phyloP scores from a whole-genome alignment of 768 basidiomycete genomes.

The Termitomyces sp. region DNA sequence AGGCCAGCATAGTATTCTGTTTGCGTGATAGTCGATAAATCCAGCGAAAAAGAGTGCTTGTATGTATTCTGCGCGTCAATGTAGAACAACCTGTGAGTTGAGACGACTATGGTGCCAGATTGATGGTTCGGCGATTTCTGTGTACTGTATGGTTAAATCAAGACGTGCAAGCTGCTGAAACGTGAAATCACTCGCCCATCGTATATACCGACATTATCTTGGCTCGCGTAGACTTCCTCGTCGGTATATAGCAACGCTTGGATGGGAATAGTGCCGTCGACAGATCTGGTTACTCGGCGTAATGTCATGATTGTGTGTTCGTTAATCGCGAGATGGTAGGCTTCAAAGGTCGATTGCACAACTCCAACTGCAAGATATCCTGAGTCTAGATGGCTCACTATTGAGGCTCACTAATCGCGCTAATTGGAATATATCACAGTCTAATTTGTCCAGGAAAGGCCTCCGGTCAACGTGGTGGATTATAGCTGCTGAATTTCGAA shows the following conservation, averaged over 20 bases:
- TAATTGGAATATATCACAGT: background rate
- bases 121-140: slow-evolving; percentile 84
- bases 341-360: background rate
- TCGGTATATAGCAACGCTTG: slow-evolving; percentile 74
- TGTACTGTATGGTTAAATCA: slow-evolving; percentile 40
- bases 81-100: slow-evolving; percentile 85
- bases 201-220: slow-evolving; percentile 85
- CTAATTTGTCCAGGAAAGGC: background rate
- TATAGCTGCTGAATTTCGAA: background rate
- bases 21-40: slow-evolving; percentile 58
- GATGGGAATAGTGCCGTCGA: slow-evolving; percentile 79
- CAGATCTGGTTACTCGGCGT: slow-evolving; percentile 45
- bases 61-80: slow-evolving; percentile 47
- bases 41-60: slow-evolving; percentile 62
- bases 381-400: background rate
- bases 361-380: background rate
- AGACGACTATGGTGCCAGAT: slow-evolving; percentile 63
- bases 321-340: background rate
- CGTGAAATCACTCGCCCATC: slow-evolving; percentile 61
- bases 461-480: background rate
- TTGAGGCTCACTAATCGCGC: background rate
- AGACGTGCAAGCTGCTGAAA: slow-evolving; percentile 6
- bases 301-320: slow-evolving; percentile 37
- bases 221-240: slow-evolving; percentile 68
- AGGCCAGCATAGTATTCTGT: slow-evolving; percentile 90